Percentiles rank a stretch among this genome's conserved stretches.
phyloP scores from a whole-genome alignment of 2,329 filamentous ascomycete species.

The Clonostachys rhizophaga region DNA sequence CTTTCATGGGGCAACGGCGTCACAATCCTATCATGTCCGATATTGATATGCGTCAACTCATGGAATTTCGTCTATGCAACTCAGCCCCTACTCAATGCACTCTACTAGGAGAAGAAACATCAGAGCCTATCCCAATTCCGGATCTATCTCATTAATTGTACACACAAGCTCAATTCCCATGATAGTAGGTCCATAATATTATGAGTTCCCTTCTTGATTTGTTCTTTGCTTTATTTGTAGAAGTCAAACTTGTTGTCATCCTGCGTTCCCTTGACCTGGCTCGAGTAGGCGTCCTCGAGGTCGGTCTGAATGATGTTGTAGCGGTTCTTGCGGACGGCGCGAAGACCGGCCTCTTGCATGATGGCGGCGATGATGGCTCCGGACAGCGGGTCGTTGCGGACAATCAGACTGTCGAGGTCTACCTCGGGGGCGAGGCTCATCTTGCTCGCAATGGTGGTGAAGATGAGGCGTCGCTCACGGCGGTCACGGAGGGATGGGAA shows the following conservation, averaged over 20 bases:
- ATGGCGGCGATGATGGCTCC: slow-evolving; percentile 97
- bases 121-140: no score
- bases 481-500: slow-evolving; percentile 94
- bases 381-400: slow-evolving; percentile 91
- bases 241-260: slow-evolving; percentile 82
- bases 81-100: no score
- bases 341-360: slow-evolving; percentile 96
- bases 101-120: no score
- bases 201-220: no score
- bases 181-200: no score
- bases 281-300: slow-evolving; percentile 93
- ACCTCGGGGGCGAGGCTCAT: slow-evolving; percentile 98
- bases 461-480: slow-evolving; percentile 92
- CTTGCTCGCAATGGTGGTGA: slow-evolving; percentile 92
- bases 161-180: no score
- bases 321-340: slow-evolving; percentile 92
- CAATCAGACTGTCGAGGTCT: slow-evolving; percentile 92
- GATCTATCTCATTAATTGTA: no score
- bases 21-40: no score
- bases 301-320: slow-evolving; percentile 99
- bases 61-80: no score
- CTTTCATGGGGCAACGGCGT: no score
- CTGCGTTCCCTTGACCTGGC: slow-evolving; percentile 80
- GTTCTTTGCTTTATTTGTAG: slow-evolving; percentile 60
- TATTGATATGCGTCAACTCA: no score